phyloP scores from a whole-genome alignment of 805 yeast species.

The Jamesozyma hellenica region DNA sequence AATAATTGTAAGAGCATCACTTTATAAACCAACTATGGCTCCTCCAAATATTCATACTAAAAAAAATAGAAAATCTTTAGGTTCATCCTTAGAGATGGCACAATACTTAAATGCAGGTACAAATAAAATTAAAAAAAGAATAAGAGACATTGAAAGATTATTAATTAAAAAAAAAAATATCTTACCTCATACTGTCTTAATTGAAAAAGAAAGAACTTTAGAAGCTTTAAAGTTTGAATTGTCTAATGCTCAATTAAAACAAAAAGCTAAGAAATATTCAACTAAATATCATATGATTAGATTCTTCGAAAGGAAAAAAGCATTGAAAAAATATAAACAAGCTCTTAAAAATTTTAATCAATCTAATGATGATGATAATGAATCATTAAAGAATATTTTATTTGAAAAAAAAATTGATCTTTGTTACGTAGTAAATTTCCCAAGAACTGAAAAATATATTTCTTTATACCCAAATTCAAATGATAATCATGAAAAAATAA shows the following conservation, averaged over 20 bases:
- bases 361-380: slow-evolving; percentile 12
- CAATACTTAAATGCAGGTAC: slow-evolving; percentile 31
- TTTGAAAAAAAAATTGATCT: slow-evolving; percentile 55
- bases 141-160: slow-evolving; percentile 75
- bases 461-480: slow-evolving; percentile 52
- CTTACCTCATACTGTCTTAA: slow-evolving; percentile 52
- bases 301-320: slow-evolving; percentile 84
- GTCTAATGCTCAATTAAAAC: slow-evolving; percentile 35
- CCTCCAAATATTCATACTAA: not conserved
- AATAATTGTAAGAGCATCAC: no score
- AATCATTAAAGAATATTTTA: slow-evolving; percentile 28
- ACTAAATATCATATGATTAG: slow-evolving; percentile 86
- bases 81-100: slow-evolving; percentile 29
- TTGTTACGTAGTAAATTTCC: slow-evolving; percentile 68
- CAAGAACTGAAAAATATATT: slow-evolving; percentile 68
- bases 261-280: slow-evolving; percentile 42
- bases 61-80: slow-evolving; percentile 11
- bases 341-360: slow-evolving; percentile 27
- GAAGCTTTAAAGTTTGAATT: slow-evolving; percentile 54
- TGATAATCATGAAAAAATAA: slow-evolving; percentile 30
- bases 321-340: slow-evolving; percentile 55
- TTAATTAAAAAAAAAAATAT: slow-evolving; percentile 43
- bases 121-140: slow-evolving; percentile 66
- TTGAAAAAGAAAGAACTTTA: slow-evolving; percentile 68
- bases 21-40: not conserved